Percentiles rank a stretch among this genome's conserved stretches.
Conservation (phyloP, 176 grass and related monocot species). For the Saccharum spontaneum region DNA sequence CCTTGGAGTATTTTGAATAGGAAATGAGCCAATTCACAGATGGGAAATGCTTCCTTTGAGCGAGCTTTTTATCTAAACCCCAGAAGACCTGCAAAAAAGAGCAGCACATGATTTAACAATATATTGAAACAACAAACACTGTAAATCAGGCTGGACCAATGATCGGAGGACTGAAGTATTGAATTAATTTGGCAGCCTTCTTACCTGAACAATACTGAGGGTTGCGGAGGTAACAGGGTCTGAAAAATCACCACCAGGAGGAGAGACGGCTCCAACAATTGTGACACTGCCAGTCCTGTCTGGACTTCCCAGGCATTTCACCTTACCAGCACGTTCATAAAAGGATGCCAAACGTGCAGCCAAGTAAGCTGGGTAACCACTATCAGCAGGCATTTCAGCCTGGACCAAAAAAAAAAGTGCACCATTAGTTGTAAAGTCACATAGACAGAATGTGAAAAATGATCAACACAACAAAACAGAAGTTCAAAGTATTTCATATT, state of each 20-base stretch:
- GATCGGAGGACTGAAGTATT: background rate
- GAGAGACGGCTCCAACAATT: conserved; percentile 98
- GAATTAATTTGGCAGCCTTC: background rate
- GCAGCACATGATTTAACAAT: background rate
- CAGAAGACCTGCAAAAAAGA: conserved; percentile 84
- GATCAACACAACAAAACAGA: background rate
- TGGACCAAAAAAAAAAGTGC: conserved; percentile 21
- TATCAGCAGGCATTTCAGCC: conserved; percentile 99
- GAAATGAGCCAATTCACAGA: conserved; percentile 99
- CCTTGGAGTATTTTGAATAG: conserved; percentile 97
- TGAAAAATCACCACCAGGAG: conserved; percentile 98
- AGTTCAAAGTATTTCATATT: background rate
- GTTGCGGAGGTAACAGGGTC: conserved; percentile 99
- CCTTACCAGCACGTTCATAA: conserved; percentile 98
- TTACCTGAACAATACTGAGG: conserved; percentile 97
- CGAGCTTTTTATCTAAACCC: conserved; percentile 98
- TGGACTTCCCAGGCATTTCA: conserved; percentile 91
- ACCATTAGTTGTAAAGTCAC: background rate
- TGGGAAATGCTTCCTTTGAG: conserved; percentile 99
- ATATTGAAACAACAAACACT: background rate
- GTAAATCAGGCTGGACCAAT: background rate
- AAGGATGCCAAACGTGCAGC: conserved; percentile 95
- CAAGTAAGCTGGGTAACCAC: conserved; percentile 99
- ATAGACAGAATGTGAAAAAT: background rate
- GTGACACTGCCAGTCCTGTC: conserved; percentile 96